Evolutionary conservation across 2,329 filamentous ascomycete species (phyloP), one percentile per base, ranked within the genome.

Genomic region (Botrytis paeoniae): DNA sequence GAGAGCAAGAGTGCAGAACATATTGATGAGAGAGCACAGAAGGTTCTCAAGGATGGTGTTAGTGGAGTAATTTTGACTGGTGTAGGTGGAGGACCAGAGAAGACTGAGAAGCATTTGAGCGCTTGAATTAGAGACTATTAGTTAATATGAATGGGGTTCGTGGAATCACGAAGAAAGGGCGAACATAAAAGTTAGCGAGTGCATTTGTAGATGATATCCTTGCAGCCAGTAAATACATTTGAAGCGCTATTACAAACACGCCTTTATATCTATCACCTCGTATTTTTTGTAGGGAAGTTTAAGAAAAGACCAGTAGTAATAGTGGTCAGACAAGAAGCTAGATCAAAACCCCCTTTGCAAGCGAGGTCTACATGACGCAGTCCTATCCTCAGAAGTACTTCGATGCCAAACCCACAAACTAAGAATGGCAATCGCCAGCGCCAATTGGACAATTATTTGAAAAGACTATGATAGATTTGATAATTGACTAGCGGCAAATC

Each of bases 21-120:
- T 64, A 83, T 95, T 32, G 89, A 94, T 62, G 88, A 90, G 75
- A 85, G 88, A 70, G 87, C 91, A n/a, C 84, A 92, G 5, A 84
- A 86, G 64, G 85, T 89, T 51, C 83, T 99, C 76, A 90, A 91
- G 83, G 88, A 90, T 59, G 96, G 96, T 39, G 91, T 99, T 8
- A 94, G 91, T 83, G 89, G 95, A 76, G 91, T 99, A 54, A 99
- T 99, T 77, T 85, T 95, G 84, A 98, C 97, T 10, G 88, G 91
- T 70, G 96, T 99, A 61, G 96, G 96, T 1, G 93, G 97, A 81
- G 96, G 95, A 0, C 96, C 96, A 0, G 84, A 92, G 76, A 93
- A 89, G 85, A 93, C 94, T 7, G 88, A 95, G 25, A 88, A 95
- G 80, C 91, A 91, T 80, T 84, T 98, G 75, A 88, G 97, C 74